Evolutionary conservation across 305 asterid species (phyloP).

Genomic region (Fraxinus velutina): DNA sequence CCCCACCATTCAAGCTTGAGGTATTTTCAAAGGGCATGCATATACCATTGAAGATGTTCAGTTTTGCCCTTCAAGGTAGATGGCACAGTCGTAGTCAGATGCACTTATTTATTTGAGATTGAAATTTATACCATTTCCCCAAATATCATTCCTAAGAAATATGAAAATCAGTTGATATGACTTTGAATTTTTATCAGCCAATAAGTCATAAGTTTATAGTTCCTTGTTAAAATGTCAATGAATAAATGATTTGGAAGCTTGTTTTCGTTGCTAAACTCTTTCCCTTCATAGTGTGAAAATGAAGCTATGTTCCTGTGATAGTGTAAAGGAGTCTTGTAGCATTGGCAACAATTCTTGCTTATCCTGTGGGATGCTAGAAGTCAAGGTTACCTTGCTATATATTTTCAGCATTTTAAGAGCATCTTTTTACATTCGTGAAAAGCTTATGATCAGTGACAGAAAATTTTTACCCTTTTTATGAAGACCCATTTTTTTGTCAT

Average conservation of each 20-base stretch:
- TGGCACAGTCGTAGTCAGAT: neutral
- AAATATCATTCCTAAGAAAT: neutral
- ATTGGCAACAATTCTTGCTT: neutral
- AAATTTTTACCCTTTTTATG: neutral
- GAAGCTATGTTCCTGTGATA: neutral
- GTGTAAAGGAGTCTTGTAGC: neutral
- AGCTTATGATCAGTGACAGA: neutral
- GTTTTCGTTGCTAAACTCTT: neutral
- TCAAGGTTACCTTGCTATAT: neutral
- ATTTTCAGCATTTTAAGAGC: neutral
- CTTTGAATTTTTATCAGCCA: neutral
- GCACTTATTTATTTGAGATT: neutral
- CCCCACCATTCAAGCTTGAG: constrained; percentile 41
- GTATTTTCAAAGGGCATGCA: constrained; percentile 41
- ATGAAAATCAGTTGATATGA: neutral
- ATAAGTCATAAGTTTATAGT: neutral
- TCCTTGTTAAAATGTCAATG: neutral
- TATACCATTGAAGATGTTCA: constrained; percentile 55
- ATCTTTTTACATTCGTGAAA: neutral
- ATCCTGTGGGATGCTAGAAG: neutral
- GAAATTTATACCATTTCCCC: neutral
- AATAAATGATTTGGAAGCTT: neutral
- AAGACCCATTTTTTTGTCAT: neutral
- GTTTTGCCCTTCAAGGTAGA: constrained; percentile 50
- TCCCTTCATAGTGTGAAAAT: neutral